These are phyloP conservation scores for Pyrenula aspistea DNA, from an alignment of 495 filamentous ascomycete species.

Conservation along the genomic window DNA sequence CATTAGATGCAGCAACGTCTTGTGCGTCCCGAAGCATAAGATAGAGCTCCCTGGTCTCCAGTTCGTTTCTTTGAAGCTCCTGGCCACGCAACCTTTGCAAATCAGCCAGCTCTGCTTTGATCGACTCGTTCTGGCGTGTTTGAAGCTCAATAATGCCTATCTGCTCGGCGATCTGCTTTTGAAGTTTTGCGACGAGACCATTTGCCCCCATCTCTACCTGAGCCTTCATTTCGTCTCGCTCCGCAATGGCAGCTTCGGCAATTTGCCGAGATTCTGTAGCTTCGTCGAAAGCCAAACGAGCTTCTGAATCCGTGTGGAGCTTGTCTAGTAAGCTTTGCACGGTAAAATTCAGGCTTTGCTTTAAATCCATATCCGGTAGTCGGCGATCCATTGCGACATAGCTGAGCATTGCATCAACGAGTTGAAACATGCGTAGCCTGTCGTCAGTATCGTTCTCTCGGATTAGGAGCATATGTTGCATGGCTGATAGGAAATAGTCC, in stretches of 20 bases:
- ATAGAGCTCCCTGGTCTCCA: conserved; percentile 93
- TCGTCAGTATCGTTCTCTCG: conserved; percentile 90
- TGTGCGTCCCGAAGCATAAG: conserved; percentile 98
- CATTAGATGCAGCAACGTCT: conserved; percentile 81
- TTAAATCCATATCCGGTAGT: conserved; percentile 91
- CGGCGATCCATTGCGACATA: conserved; percentile 98
- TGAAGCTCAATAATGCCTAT: conserved; percentile 80
- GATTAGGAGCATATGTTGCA: conserved; percentile 92
- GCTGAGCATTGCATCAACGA: conserved; percentile 94
- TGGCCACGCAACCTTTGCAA: conserved; percentile 77
- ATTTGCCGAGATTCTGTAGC: conserved; percentile 79
- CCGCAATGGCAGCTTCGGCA: conserved; percentile 88
- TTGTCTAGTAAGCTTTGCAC: conserved; percentile 91
- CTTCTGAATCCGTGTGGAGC: conserved; percentile 91
- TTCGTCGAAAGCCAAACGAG: conserved; percentile 81
- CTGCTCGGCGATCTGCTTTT: conserved; percentile 89
- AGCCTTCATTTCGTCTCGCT: conserved; percentile 92
- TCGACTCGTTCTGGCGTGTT: conserved; percentile 66
- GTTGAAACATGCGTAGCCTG: conserved; percentile 89
- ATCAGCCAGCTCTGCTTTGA: conserved; percentile 82
- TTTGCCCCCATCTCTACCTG: conserved; percentile 88
- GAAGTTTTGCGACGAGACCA: conserved; percentile 83
- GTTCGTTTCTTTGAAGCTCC: conserved; percentile 86
- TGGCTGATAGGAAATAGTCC: conserved; percentile 90
- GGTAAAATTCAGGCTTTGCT: conserved; percentile 93